Base-by-base conservation (phyloP, 139 green algal species). In the Chlorella sorokiniana region DNA sequence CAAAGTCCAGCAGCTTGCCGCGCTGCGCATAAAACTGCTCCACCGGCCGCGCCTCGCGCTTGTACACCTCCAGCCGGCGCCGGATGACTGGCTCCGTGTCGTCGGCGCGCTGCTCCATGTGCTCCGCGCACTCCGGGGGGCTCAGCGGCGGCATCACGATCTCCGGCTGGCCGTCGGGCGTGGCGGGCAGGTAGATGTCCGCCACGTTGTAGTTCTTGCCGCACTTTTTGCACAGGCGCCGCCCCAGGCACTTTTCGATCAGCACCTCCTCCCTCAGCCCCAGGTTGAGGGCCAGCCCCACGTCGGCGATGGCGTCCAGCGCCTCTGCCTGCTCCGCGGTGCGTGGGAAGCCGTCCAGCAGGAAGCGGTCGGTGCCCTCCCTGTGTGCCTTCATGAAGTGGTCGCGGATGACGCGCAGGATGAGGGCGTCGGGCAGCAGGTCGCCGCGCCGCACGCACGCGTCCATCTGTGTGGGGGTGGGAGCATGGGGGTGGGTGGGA, bases 271-370 rank as follows among this genome's bases (percentile, higher is more conserved):
- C 93, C 4, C 94, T 80, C 42, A 99, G 84, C 0, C 69, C 56
- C 38, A 99, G 73, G 87, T 99, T 99, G 44, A 99, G 54, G 1
- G 94, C 96, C 38, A 97, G 84, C 33, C 94, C 79, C 5, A 98
- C 86, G 52, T 93, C 76, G 1, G 86, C 78, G n/a, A 91, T 83
- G 20, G 56, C 20, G 0, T 91, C 74, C 73, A 99, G 86, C 45
- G 88, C 82, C 81, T 93, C 83, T 31, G 95, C 94, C 83, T 97
- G 92, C 22, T 69, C 23, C 1, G 54, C 72, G 4, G 94, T 98
- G 74, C 96, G 91, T 27, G 93, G 96, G 68, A 98, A 99, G 44
- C 97, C 97, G 85, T 99, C 97, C 27, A 99, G 86, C 33, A 99
- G 84, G 73, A 98, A 98, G 23, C 29, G 22, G 69, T 73, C 41